Evolutionary conservation across 148 eudicot species (phyloP).

Genomic region (Rhododendron kiyosumense): DNA sequence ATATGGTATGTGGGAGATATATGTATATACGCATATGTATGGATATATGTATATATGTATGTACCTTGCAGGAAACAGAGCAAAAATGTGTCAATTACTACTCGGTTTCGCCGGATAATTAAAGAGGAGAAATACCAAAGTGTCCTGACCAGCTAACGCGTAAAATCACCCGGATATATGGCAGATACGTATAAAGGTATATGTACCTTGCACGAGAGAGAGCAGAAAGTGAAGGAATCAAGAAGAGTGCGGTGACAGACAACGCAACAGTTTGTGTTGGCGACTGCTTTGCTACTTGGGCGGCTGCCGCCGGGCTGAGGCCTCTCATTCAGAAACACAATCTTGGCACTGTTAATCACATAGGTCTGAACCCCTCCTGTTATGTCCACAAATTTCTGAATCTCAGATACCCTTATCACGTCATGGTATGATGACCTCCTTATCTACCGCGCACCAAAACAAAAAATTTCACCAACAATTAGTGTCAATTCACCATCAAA

Average conservation of each 20-base stretch:
- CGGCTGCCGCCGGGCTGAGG: constrained; percentile 37
- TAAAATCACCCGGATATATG: too few species aligned
- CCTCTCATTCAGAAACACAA: constrained; percentile 53
- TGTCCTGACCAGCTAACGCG: not conserved
- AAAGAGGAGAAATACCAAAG: not conserved
- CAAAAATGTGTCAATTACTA: not conserved
- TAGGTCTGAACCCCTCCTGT: constrained; percentile 7
- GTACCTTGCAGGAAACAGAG: too few species aligned
- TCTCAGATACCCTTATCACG: constrained; percentile 27
- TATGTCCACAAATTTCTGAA: constrained; percentile 46
- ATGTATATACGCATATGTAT: too few species aligned
- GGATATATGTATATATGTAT: too few species aligned
- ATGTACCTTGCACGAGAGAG: constrained; percentile 45
- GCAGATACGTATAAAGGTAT: not conserved
- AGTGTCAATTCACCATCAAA: not conserved
- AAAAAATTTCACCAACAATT: not conserved
- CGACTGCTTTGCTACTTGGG: constrained; percentile 46
- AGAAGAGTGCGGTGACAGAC: constrained; percentile 54
- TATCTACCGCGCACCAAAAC: constrained; percentile 23
- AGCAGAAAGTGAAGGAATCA: constrained; percentile 30
- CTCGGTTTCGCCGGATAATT: not conserved
- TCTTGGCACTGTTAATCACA: constrained; percentile 30
- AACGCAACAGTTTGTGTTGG: constrained; percentile 34
- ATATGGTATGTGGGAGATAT: too few species aligned
- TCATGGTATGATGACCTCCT: constrained; percentile 60